Evolutionary conservation across 176 grass and related monocot genomes (phyloP).

Genomic region (Pontederia paniculata): DNA sequence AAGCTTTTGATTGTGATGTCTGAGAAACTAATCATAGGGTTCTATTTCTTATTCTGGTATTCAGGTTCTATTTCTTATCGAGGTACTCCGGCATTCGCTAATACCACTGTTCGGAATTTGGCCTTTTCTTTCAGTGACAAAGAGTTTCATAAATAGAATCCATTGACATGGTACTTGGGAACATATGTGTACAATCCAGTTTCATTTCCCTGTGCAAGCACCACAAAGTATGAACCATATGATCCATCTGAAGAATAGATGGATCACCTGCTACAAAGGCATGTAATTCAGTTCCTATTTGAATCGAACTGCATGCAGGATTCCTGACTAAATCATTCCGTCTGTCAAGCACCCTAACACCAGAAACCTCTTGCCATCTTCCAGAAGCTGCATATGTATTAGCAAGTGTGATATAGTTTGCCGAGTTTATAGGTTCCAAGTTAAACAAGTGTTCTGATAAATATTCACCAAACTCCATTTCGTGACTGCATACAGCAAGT

Average conservation of each 20-base stretch:
- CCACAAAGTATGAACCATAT: not conserved
- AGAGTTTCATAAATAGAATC: too few species aligned
- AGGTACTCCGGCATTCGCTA: too few species aligned
- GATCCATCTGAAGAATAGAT: not conserved
- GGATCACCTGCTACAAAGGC: conserved; percentile 1
- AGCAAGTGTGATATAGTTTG: not conserved
- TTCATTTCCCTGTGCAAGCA: conserved; percentile 12
- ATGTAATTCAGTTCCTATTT: not conserved
- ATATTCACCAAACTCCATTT: conserved; percentile 8
- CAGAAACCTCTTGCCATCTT: conserved; percentile 9
- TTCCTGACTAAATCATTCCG: not conserved
- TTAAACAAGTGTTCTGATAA: not conserved
- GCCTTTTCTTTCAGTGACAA: too few species aligned
- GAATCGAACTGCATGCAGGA: conserved; percentile 15
- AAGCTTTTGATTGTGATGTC: too few species aligned
- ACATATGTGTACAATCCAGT: not conserved
- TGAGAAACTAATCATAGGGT: too few species aligned
- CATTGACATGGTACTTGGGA: too few species aligned
- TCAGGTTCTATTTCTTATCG: too few species aligned
- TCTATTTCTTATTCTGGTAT: too few species aligned
- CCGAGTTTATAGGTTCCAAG: not conserved
- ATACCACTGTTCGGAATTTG: too few species aligned
- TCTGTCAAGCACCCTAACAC: not conserved
- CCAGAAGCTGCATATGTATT: conserved; percentile 6
- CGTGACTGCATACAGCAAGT: not conserved